A percentile compares a stretch with the other conserved stretches of the same genome.
Conservation (phyloP, 163 green algal genomes). For the Prototheca wickerhamii region DNA sequence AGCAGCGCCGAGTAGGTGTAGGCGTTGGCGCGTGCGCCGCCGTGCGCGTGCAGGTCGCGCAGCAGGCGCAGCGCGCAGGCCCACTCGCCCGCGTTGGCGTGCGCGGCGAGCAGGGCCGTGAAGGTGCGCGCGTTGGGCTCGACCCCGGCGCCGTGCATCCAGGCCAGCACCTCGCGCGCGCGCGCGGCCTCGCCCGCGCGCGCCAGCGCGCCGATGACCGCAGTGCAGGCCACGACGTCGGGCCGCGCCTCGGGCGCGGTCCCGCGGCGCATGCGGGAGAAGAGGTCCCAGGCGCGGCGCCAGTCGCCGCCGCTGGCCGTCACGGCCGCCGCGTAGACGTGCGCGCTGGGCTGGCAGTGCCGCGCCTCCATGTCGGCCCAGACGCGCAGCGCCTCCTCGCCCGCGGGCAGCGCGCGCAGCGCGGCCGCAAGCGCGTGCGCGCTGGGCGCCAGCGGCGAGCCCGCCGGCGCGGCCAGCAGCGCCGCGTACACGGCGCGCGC, state of each 20-base stretch:
- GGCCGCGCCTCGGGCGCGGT: conserved; percentile 49
- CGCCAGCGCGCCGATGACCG: conserved; percentile 70
- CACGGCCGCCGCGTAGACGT: conserved; percentile 80
- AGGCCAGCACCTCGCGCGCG: conserved; percentile 50
- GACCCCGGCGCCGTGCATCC: conserved; percentile 57
- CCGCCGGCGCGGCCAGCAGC: conserved; percentile 29
- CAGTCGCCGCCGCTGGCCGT: conserved; percentile 67
- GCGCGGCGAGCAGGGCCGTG: conserved; percentile 68
- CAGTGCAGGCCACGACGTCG: conserved; percentile 84
- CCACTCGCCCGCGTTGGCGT: conserved; percentile 67
- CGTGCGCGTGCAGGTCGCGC: conserved; percentile 49
- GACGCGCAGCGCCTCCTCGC: conserved; percentile 54
- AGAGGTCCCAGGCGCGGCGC: conserved; percentile 61
- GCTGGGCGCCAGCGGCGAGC: conserved; percentile 50
- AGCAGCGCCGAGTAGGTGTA: conserved; percentile 80
- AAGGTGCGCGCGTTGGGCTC: conserved; percentile 79
- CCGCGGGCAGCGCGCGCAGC: conserved; percentile 75
- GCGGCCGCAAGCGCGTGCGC: conserved; percentile 79
- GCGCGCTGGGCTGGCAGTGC: conserved; percentile 48
- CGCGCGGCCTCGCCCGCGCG: conserved; percentile 52
- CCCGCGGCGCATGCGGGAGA: conserved; percentile 84
- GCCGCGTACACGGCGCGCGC: conserved; percentile 57
- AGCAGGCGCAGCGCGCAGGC: conserved; percentile 52
- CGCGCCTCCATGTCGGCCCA: conserved; percentile 70
- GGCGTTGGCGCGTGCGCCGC: conserved; percentile 54